Evolutionary conservation across 2,329 filamentous ascomycete genomes (phyloP).

Genomic region (Kalmusia sp.): DNA sequence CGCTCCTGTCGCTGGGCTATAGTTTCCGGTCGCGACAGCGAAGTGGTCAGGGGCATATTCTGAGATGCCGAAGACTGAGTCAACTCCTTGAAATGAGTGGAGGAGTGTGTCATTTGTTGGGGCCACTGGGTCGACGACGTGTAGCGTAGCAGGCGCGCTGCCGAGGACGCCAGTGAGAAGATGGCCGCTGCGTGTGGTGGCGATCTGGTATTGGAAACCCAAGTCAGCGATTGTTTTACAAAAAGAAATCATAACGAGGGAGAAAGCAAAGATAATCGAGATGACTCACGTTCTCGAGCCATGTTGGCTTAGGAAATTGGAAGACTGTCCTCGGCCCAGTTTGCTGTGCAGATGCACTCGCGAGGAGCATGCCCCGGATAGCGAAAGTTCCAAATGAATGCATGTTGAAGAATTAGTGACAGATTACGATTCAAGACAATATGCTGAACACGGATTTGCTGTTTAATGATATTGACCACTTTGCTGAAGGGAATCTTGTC

Average conservation of each 20-base stretch:
- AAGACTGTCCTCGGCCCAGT: background rate
- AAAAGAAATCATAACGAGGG: too few relatives aligned
- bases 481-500: too few relatives aligned
- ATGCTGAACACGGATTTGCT: background rate
- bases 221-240: too few relatives aligned
- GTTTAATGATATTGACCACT: too few relatives aligned
- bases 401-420: too few relatives aligned
- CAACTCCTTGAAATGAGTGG: slow-evolving; percentile 30
- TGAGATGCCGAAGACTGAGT: slow-evolving; percentile 44
- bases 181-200: background rate
- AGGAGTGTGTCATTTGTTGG: slow-evolving; percentile 20
- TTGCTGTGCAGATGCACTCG: background rate
- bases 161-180: background rate
- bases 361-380: background rate
- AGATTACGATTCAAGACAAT: too few relatives aligned
- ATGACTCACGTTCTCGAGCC: slow-evolving; percentile 2
- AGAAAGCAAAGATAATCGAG: too few relatives aligned
- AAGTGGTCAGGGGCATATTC: slow-evolving; percentile 42
- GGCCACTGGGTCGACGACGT: background rate
- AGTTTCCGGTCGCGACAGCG: slow-evolving; percentile 35
- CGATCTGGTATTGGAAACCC: too few relatives aligned
- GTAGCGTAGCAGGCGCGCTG: background rate
- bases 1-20: slow-evolving; percentile 6
- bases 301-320: slow-evolving; percentile 1
- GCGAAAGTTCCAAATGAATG: background rate